Percentiles rank a stretch among this genome's conserved stretches.
phyloP scores from a whole-genome alignment of 208 protist species.

The Tritrichomonas musculus region DNA sequence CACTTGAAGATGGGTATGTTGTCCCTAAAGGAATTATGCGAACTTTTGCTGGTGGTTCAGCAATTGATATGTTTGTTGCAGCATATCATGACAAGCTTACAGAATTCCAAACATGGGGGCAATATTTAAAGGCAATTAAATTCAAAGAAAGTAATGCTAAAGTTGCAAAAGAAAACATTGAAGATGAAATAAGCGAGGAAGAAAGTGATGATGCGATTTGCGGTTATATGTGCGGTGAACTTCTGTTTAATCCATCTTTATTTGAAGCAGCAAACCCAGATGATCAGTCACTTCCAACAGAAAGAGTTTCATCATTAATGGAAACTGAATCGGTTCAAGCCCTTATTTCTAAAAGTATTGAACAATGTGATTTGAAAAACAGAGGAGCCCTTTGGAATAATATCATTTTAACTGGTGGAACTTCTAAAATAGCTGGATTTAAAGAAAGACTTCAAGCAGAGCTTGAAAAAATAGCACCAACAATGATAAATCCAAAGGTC shows the following conservation, averaged over 20 bases:
- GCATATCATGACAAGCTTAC: not conserved
- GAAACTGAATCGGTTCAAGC: not conserved
- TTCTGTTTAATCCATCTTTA: not conserved
- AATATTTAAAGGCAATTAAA: not conserved
- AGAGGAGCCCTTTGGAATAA: not conserved
- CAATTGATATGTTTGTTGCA: not conserved
- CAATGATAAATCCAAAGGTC: not conserved
- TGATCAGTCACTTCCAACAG: not conserved
- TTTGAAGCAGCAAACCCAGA: not conserved
- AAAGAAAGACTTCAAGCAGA: not conserved
- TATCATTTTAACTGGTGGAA: constrained; percentile 14
- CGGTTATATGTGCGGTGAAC: not conserved
- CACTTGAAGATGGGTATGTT: not conserved
- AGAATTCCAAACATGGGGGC: not conserved
- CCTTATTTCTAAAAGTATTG: not conserved
- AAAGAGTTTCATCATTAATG: not conserved
- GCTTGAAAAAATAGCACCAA: not conserved
- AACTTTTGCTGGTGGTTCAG: not conserved
- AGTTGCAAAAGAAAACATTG: not conserved
- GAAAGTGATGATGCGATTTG: not conserved
- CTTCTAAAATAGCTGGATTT: not conserved
- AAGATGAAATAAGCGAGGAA: too few relatives aligned
- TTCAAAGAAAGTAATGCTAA: not conserved
- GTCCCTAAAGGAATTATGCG: not conserved
- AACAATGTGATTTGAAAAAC: not conserved